These are phyloP conservation scores for Syzygium oleosum DNA, from an alignment of 345 rosid species.

Conservation along the genomic window DNA sequence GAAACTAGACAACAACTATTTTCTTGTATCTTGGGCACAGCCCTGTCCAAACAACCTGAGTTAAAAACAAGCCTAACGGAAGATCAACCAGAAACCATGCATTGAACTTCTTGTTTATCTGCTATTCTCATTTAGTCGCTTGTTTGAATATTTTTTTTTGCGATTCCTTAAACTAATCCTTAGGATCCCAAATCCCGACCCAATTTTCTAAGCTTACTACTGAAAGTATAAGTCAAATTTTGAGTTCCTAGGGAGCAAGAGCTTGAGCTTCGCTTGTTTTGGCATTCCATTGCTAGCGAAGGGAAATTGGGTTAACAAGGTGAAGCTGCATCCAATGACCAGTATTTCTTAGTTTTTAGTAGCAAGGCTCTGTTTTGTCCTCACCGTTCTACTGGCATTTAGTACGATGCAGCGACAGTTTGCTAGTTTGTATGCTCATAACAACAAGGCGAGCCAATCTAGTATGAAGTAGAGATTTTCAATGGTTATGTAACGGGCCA, in stretches of 20 bases:
- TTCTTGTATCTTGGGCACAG: background rate
- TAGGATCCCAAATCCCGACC: background rate
- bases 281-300: background rate
- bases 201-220: background rate
- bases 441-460: background rate
- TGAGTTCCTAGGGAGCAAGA: background rate
- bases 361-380: background rate
- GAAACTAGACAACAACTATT: background rate
- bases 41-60: background rate
- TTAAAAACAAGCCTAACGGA: background rate
- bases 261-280: background rate
- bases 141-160: background rate
- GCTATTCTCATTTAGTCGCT: background rate
- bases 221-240: background rate
- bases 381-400: background rate
- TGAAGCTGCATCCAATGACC: background rate
- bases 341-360: background rate
- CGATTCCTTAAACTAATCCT: background rate
- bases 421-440: background rate
- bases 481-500: background rate
- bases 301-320: background rate
- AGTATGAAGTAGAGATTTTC: background rate
- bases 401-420: background rate
- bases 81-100: background rate
- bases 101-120: background rate